Evolutionary conservation across 768 basidiomycete genomes (phyloP), one percentile per base, ranked within the genome.

Genomic region (Rhizopogon salebrosus): DNA sequence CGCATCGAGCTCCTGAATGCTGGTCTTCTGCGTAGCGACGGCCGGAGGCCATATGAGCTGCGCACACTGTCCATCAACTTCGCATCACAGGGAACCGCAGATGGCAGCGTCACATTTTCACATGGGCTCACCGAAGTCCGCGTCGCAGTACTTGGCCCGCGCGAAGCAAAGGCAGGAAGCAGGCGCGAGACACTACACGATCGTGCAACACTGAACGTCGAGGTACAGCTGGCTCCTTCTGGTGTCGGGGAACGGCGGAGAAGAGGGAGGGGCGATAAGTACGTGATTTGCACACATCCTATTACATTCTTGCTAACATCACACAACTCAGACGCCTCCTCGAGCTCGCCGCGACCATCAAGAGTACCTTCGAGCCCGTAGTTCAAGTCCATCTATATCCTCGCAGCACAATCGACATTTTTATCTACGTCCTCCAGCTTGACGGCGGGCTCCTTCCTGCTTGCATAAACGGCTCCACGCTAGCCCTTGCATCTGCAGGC

Each of bases 311-410:
- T 38, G 41, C 51, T 55, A 24, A 60, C 48, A 48, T 42, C 16
- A 41, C 52, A 54, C 48, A 38, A 43, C 40, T 31, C 59, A 95
- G 95, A 70, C 92, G 93, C 14, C 78, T 91, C 57, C 74, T 89
- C 55, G 97, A 99, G 71, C 76, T 97, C 57, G 89, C 87, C 10
- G 77, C 91, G 2, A 83, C 86, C 22, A 85, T 98, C 57, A 90
- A 92, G 72, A 85, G 91, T 27, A 98, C 97, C 0, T 98, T 99
- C 65, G 95, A 98, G 64, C 93, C 95, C 38, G 92, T 95, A 51
- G 82, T 99, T 22, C 89, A 93, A 65, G 88, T 89, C 6, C 80
- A 79, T 55, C 80, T 99, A 42, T 98, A 97, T 71, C 95, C 95
- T 20, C 85, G 97, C 45, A 90, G 90, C 31, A 86, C 94, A 66